A percentile compares a stretch with the other conserved stretches of the same genome.
phyloP scores from a whole-genome alignment of 1,284 basidiomycete species.

The Sporisorium reilianum region DNA sequence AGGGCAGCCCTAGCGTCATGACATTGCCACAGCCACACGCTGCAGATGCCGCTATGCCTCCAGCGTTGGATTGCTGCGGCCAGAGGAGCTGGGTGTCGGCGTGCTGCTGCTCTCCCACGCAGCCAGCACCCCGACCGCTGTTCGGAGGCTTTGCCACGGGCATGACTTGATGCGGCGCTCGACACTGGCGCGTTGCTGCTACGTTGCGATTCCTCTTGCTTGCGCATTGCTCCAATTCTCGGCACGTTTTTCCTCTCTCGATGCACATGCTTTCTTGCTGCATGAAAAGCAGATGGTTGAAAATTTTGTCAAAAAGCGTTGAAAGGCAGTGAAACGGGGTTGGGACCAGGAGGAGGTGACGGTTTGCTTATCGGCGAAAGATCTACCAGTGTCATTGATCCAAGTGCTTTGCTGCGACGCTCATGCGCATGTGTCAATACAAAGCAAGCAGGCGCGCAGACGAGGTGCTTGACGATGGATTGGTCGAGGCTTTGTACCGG shows the following conservation, averaged over 20 bases:
- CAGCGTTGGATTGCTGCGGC: conserved; percentile 20
- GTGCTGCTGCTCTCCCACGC: conserved; percentile 25
- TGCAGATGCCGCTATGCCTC: neutral
- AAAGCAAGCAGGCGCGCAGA: neutral
- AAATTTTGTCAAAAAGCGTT: conserved; percentile 1
- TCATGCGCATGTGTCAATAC: neutral
- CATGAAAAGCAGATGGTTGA: conserved; percentile 12
- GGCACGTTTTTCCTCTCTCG: conserved; percentile 4
- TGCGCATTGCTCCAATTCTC: conserved; percentile 3
- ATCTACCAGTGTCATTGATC: conserved; percentile 6
- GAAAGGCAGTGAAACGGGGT: conserved; percentile 3
- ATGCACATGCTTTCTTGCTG: conserved; percentile 4
- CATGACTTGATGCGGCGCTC: conserved; percentile 13
- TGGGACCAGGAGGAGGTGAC: neutral
- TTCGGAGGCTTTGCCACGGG: conserved; percentile 36
- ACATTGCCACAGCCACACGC: conserved; percentile 9
- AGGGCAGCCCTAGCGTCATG: conserved; percentile 26
- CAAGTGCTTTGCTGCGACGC: neutral
- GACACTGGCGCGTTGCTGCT: neutral
- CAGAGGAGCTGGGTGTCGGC: conserved; percentile 14
- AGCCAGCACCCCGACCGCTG: conserved; percentile 25
- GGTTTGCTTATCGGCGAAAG: conserved; percentile 4
- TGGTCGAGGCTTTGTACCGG: neutral
- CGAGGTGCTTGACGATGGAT: neutral
- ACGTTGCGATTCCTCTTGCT: neutral